A percentile compares a stretch with the other conserved stretches of the same genome.
phyloP scores from a whole-genome alignment of 2,329 filamentous ascomycete genomes.

The Claviceps capensis region DNA sequence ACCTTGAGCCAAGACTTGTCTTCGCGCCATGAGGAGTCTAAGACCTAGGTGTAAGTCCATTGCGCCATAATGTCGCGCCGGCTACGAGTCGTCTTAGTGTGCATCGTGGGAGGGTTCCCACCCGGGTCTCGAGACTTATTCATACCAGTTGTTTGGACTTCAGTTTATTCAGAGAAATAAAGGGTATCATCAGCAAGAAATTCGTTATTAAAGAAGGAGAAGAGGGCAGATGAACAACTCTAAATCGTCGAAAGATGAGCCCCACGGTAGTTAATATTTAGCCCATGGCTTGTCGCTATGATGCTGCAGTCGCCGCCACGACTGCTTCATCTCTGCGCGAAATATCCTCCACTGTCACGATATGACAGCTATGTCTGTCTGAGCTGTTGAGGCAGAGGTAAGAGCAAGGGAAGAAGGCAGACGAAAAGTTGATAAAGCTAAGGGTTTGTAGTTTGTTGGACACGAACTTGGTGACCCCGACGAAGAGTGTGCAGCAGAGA shows the following conservation, averaged over 20 bases:
- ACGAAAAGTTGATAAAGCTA: too few relatives aligned
- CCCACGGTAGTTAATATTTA: conserved; percentile 6
- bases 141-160: conserved; percentile 5
- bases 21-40: not conserved
- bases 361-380: conserved; percentile 5
- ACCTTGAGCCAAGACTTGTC: conserved; percentile 5
- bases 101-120: conserved; percentile 3
- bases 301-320: conserved; percentile 8
- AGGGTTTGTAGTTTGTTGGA: too few relatives aligned
- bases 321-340: conserved; percentile 6
- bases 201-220: not conserved
- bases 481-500: too few relatives aligned
- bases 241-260: not conserved
- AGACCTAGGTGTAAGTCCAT: not conserved
- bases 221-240: not conserved
- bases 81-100: not conserved
- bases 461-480: too few relatives aligned
- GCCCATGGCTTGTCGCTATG: conserved; percentile 2
- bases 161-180: too few relatives aligned
- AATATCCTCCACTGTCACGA: conserved; percentile 8
- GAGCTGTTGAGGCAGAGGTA: conserved; percentile 1
- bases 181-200: not conserved
- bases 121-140: not conserved
- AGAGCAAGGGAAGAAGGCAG: not conserved
- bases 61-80: not conserved